A percentile compares a stretch with the other conserved stretches of the same genome.
Conservation (phyloP, 257 asterid species). For the Jasminum sambac region DNA sequence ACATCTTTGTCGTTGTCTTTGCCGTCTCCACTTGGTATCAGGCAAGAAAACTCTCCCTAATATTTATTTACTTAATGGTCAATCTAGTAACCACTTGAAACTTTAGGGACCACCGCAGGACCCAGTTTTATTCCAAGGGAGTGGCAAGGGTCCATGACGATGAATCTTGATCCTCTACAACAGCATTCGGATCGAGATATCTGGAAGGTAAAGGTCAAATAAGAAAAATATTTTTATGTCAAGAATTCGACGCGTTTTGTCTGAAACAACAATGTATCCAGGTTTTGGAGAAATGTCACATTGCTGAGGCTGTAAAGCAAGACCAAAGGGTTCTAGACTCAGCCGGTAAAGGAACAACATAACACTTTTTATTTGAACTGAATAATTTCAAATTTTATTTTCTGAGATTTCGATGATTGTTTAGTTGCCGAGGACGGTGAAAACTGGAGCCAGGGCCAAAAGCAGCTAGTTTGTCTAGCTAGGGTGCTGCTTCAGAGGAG, state of each 20-base stretch:
- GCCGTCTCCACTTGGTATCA: slow-evolving; percentile 77
- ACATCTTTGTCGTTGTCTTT: slow-evolving; percentile 57
- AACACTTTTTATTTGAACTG: too few relatives aligned
- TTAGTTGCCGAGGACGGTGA: slow-evolving; percentile 90
- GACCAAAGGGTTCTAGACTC: slow-evolving; percentile 70
- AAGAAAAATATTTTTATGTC: too few relatives aligned
- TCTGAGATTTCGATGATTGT: not conserved
- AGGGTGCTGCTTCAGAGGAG: slow-evolving; percentile 63
- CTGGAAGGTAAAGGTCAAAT: slow-evolving; percentile 74
- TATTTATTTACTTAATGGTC: not conserved
- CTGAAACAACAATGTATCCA: slow-evolving; percentile 19
- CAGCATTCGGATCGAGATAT: slow-evolving; percentile 62
- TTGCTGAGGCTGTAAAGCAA: slow-evolving; percentile 55
- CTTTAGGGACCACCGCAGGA: too few relatives aligned
- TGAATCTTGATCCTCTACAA: slow-evolving; percentile 69
- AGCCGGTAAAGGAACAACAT: slow-evolving; percentile 44
- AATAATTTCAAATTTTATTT: not conserved
- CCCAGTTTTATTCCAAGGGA: slow-evolving; percentile 79
- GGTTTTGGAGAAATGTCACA: slow-evolving; percentile 73
- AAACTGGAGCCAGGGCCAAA: slow-evolving; percentile 81
- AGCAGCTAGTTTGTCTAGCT: slow-evolving; percentile 76
- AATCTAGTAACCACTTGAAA: not conserved
- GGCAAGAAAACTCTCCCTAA: slow-evolving; percentile 32
- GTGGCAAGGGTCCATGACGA: too few relatives aligned
- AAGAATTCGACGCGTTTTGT: not conserved